Percentiles rank a stretch among this genome's conserved stretches.
These are phyloP conservation scores for Colletotrichum aenigma DNA, from an alignment of 2,329 filamentous ascomycete genomes.

Conservation along the genomic window DNA sequence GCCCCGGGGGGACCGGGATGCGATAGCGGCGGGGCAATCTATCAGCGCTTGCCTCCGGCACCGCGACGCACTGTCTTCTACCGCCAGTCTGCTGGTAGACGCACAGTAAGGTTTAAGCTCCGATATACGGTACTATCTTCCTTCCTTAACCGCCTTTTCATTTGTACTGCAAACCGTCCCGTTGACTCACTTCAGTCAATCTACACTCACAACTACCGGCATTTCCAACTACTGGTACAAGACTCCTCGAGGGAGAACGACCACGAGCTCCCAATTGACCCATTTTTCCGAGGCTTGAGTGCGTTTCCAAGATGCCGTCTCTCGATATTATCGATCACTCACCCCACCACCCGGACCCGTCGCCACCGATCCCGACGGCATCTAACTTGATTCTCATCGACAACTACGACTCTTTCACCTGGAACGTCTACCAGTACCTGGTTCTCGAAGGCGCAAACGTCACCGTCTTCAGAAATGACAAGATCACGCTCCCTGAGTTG, in stretches of 20 bases:
- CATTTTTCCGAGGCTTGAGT: not conserved
- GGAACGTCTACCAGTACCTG: constrained; percentile 99
- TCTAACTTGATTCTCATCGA: constrained; percentile 95
- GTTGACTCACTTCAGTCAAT: constrained; percentile 1
- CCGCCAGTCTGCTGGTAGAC: accelerated
- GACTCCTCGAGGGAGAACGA: not conserved
- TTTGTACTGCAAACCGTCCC: not conserved
- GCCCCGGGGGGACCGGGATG: constrained; percentile 11
- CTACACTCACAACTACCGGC: not conserved
- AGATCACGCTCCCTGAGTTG: constrained; percentile 84
- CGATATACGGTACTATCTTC: not conserved
- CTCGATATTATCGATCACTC: constrained; percentile 75
- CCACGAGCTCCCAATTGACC: not conserved
- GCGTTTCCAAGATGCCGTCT: constrained; percentile 48
- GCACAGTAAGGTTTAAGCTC: not conserved
- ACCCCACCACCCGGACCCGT: constrained; percentile 80
- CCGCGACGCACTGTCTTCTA: not conserved
- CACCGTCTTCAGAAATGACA: constrained; percentile 89
- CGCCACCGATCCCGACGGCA: constrained; percentile 75
- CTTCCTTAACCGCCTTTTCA: constrained; percentile 5
- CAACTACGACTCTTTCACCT: constrained; percentile 99
- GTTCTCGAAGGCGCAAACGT: constrained; percentile 94
- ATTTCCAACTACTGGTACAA: not conserved
- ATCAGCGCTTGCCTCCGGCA: not conserved
- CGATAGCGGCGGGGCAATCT: constrained; percentile 13